A percentile compares a stretch with the other conserved stretches of the same genome.
Conservation (phyloP, 305 asterid species). For the Ilex paraguariensis region DNA sequence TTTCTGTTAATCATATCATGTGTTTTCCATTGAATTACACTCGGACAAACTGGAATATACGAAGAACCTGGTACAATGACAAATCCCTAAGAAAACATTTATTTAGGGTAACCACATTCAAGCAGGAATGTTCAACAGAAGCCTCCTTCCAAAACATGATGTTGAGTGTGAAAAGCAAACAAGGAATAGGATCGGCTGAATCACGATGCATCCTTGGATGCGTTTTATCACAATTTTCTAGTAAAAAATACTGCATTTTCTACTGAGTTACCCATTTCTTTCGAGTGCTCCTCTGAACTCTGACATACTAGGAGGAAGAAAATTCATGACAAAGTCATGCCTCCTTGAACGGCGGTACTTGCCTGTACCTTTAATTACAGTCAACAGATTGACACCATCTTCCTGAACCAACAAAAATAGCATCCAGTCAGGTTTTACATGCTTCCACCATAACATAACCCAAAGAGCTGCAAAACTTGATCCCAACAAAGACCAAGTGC, state of each 20-base stretch:
- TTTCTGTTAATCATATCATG: too few relatives aligned
- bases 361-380: constrained; percentile 29
- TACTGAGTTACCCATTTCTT: background rate
- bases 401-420: constrained; percentile 23
- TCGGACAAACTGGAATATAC: too few relatives aligned
- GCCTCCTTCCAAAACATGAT: too few relatives aligned
- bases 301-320: constrained; percentile 44
- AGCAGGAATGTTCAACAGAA: too few relatives aligned
- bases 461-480: too few relatives aligned
- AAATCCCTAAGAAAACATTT: constrained; percentile 4
- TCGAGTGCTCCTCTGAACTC: constrained; percentile 22
- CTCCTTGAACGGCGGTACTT: constrained; percentile 34
- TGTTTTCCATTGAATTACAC: too few relatives aligned
- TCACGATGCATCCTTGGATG: too few relatives aligned
- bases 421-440: background rate
- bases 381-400: constrained; percentile 37
- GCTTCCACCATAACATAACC: background rate
- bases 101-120: background rate
- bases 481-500: too few relatives aligned
- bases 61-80: too few relatives aligned
- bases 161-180: too few relatives aligned
- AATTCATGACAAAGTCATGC: constrained; percentile 28
- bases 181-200: too few relatives aligned
- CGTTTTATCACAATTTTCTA: background rate
- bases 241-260: constrained; percentile 6